Evolutionary conservation across 2,329 filamentous ascomycete species (phyloP), one percentile per base, ranked within the genome.

Genomic region (Alternaria triticina): DNA sequence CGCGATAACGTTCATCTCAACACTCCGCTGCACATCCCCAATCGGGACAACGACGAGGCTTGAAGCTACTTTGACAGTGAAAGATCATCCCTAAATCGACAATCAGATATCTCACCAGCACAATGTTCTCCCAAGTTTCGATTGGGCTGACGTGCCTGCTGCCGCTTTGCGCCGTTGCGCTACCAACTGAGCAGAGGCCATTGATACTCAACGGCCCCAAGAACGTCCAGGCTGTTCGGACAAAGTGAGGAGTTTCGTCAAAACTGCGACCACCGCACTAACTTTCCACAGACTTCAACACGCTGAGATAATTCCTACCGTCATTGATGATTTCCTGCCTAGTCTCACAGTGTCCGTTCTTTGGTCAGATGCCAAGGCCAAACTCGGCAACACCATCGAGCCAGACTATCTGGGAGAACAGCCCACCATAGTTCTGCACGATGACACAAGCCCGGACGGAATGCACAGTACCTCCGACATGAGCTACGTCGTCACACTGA

Each of bases 261-360:
- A 20, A 6, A 12, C 4, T 49, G 23, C 58, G 4, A 6, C 13
- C 28, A 23, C 4, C 40, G 17, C 4, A 20, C 58, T 69, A 43
- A 69, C 27, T 8, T 8, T 22, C 49, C 9, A 6, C 59, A 82
- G 79, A 62, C 72, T 81, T n/a, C 73, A 67, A 17, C 74, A 76
- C 64, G 80, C 80, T 22, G 77, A 81, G 59, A 81, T 82, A 33
- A 81, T 81, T 45, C 78, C 79, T 36, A 22, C 71, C 87, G 87
- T 90, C 20, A 83, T 90, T 61, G 84, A 89, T 66, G 83, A 87
- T 64, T 90, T 90, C 75, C 74, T 82, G 4, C 88, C 88, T 6
- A 81, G 81, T 7, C 79, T 88, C 57, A 81, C 83, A 43, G 71
- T 90, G 44, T 78, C 81, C 47, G 79, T 86, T 9, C 80, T 77